Base-by-base conservation (phyloP, 768 basidiomycete species). In the Psilocybe cubensis region DNA sequence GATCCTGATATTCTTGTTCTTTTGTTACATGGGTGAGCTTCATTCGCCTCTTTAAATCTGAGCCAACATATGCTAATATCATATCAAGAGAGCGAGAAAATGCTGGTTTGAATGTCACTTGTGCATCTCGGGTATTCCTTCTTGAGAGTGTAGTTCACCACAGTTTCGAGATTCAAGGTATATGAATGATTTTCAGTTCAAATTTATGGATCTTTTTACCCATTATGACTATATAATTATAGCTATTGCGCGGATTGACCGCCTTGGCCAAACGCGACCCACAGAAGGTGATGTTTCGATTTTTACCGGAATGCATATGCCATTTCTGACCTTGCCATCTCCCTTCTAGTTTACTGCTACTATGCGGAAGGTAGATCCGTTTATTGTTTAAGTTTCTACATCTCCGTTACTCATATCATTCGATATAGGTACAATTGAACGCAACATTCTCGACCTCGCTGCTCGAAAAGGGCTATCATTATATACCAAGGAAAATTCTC, bases 241-340 rank as follows among this genome's bases (percentile, higher is more conserved):
- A 91, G 94, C 94, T 20, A 95, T 96, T 60, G 92, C 94, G 18
- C 88, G 94, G 51, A 94, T 96, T 44, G 94, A 96, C 66, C 82
- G 93, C 44, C 83, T 94, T 80, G 91, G 92, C 2, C 92, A 93
- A 70, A 86, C 81, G 2, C 75, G 79, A 35, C 79, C 86, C 0
- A 93, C 91, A 0, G 90, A 92, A 83, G 89, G 88, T 87, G 21
- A 52, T n/a, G n/a, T n/a, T n/a, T n/a, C n/a, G 49, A 25, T 51
- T 44, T 69, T 58, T 21, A 53, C n/a, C 4, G 24, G 2, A 33
- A n/a, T 24, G 35, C 9, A 28, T 28, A 25, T 21, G 12, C 14
- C 20, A 42, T 51, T 58, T 20, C 28, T 50, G 57, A 48, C 49
- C 54, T 25, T 28, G 8, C 18, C 20, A 42, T 51, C 23, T 18